These are phyloP conservation scores for Hypoxylon fuscum DNA, from an alignment of 495 filamentous ascomycete genomes.

Conservation along the genomic window DNA sequence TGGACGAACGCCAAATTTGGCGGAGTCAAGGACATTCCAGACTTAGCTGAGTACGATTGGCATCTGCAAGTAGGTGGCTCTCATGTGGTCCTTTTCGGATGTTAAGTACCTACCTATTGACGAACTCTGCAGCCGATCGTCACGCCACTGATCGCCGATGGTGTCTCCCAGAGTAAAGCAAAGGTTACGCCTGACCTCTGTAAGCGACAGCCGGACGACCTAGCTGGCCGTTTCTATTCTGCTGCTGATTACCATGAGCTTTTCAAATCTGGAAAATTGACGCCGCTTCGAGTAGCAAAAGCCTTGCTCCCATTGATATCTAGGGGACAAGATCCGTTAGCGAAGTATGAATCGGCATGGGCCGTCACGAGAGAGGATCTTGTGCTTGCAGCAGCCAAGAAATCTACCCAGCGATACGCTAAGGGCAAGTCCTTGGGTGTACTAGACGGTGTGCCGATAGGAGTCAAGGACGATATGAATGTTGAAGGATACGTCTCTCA, in stretches of 20 bases:
- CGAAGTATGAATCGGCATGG: constrained; percentile 75
- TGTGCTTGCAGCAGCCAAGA: constrained; percentile 72
- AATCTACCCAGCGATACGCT: constrained; percentile 74
- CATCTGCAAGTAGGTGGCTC: constrained; percentile 27
- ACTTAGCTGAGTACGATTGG: constrained; percentile 64
- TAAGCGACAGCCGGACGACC: constrained; percentile 46
- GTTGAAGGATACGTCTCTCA: constrained; percentile 76
- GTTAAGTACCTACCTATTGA: constrained; percentile 16
- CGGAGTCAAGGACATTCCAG: constrained; percentile 63
- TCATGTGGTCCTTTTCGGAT: background rate
- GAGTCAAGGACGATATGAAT: constrained; percentile 86
- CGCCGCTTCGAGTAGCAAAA: constrained; percentile 75
- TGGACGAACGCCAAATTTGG: constrained; percentile 83
- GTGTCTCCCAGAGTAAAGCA: constrained; percentile 37
- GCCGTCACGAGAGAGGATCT: constrained; percentile 63
- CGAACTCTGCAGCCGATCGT: constrained; percentile 70
- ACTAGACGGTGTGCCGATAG: constrained; percentile 86
- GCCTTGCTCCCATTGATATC: constrained; percentile 74
- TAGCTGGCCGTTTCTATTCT: constrained; percentile 67
- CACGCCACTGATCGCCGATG: constrained; percentile 63
- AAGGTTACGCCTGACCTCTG: constrained; percentile 48
- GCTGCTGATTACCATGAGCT: constrained; percentile 79
- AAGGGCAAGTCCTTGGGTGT: constrained; percentile 68
- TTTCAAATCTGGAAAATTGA: constrained; percentile 72
- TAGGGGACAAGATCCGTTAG: constrained; percentile 59